These are phyloP conservation scores for Xylaria acuta DNA, from an alignment of 495 filamentous ascomycete genomes.

Conservation along the genomic window DNA sequence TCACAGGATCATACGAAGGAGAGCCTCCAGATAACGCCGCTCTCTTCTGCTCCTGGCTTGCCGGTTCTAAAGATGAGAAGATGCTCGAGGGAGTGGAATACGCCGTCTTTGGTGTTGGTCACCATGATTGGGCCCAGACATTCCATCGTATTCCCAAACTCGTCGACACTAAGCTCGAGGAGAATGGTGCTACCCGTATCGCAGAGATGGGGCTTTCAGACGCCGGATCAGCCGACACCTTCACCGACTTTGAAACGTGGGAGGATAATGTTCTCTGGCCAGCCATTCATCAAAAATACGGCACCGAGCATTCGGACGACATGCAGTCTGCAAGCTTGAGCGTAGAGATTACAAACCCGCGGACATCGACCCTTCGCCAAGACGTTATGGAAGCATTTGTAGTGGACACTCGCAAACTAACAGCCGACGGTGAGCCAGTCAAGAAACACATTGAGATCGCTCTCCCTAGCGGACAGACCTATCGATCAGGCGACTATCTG, in stretches of 20 bases:
- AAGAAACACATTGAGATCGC: conserved; percentile 72
- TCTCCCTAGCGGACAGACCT: conserved; percentile 69
- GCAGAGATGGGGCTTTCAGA: conserved; percentile 65
- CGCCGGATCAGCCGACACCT: conserved; percentile 68
- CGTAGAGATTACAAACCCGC: conserved; percentile 64
- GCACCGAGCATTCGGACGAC: conserved; percentile 30
- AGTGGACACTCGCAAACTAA: conserved; percentile 60
- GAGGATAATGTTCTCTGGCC: conserved; percentile 71
- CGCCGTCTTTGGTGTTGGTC: conserved; percentile 67
- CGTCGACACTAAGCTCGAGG: conserved; percentile 58
- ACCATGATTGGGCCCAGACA: conserved; percentile 71
- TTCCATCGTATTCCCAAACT: conserved; percentile 75
- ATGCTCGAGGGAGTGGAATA: conserved; percentile 63
- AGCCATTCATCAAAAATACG: conserved; percentile 59
- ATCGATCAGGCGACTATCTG: conserved; percentile 77
- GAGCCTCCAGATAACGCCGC: conserved; percentile 76
- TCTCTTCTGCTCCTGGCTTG: conserved; percentile 72
- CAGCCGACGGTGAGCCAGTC: conserved; percentile 57
- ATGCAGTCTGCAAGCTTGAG: conserved; percentile 46
- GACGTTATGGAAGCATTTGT: conserved; percentile 70
- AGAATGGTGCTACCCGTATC: conserved; percentile 61
- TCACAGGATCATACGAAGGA: conserved; percentile 77
- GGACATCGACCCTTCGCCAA: conserved; percentile 67
- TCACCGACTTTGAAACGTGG: conserved; percentile 76
- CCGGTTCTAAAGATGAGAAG: conserved; percentile 54